Base-by-base conservation (phyloP, 1,284 basidiomycete genomes). In the Moniliophthora roreri region DNA sequence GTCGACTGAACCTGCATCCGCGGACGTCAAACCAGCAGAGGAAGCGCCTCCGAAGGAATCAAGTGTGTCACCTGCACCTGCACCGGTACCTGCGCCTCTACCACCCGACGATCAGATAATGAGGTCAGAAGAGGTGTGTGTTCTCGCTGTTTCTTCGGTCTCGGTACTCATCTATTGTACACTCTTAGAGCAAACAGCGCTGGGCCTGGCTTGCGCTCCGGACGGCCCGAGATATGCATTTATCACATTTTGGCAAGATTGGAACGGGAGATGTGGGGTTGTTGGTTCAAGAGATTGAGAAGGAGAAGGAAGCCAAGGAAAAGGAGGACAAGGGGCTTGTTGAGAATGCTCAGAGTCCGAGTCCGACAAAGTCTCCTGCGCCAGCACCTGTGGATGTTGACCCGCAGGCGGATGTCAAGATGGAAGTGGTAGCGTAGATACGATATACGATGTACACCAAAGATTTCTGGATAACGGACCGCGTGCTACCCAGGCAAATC, bases 201-300 rank as follows among this genome's bases (percentile, higher is more conserved):
- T 81, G 81, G 78, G 72, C 85, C 9, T 91, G 88, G 88, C 75
- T 91, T n/a, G 85, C 85, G n/a, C 77, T 91, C 55, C 85, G 88
- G 26, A 80, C 80, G 49, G 81, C 85, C 54, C 84, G 88, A 35
- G 88, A 89, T 60, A 78, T 81, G 57, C 72, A 89, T 66, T 65
- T 89, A 45, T 81, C 83, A 59, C 82, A 86, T 60, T 89, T 90
- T 57, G 81, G 82, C n/a, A 87, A 82, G 70, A 87, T 89, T 58
- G 87, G 85, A n/a, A 82, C 81, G n/a, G 88, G 87, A 8, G 87
- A 90, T 58, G 73, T 90, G 53, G 71, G 79, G 42, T 63, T 76
- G n/a, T 78, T 91, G 36, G 75, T 74, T 11, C 75, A 81, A 49
- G 87, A 86, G 67, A 89, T 90, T 48, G 88, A 90, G 54, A 78